Conservation (phyloP, 306 rosid genomes). For the Begonia masoniana region DNA sequence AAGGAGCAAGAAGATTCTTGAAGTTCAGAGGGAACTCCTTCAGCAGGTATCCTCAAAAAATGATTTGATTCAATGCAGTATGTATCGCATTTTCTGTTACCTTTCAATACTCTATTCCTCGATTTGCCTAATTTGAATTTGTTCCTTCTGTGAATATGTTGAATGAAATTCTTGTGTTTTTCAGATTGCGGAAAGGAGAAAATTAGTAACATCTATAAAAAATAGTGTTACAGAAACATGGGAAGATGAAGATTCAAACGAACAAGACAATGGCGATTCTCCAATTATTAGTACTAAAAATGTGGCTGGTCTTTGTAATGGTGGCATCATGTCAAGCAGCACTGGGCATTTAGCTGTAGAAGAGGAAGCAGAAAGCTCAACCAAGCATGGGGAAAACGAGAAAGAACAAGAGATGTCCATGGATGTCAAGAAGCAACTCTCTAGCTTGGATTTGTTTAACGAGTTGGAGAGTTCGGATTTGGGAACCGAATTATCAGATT, state of each 20-base stretch:
- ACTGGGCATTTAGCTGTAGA: slow-evolving; percentile 20
- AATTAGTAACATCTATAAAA: slow-evolving; percentile 46
- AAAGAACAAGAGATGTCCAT: slow-evolving; percentile 16
- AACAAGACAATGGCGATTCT: slow-evolving; percentile 17
- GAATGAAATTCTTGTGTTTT: slow-evolving; percentile 6
- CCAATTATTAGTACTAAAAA: slow-evolving; percentile 8
- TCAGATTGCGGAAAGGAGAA: slow-evolving; percentile 83
- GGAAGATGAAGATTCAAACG: slow-evolving; percentile 26
- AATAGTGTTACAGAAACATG: slow-evolving; percentile 19
- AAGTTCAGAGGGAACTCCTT: slow-evolving; percentile 60
- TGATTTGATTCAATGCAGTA: no score
- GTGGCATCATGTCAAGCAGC: slow-evolving; percentile 19
- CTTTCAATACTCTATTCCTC: background rate
- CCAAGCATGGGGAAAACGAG: slow-evolving; percentile 15
- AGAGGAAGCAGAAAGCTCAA: slow-evolving; percentile 22
- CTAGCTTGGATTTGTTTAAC: background rate
- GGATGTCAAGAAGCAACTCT: slow-evolving; percentile 15
- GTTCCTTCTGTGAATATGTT: background rate
- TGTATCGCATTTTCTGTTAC: no score
- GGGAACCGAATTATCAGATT: background rate
- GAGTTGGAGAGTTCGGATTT: background rate
- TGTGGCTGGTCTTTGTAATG: slow-evolving; percentile 23
- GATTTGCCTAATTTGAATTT: background rate
- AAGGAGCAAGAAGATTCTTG: slow-evolving; percentile 76
- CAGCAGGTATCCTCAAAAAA: slow-evolving; percentile 42